These are phyloP conservation scores for Aspergillus caelatus DNA, from an alignment of 2,329 filamentous ascomycete genomes.

Conservation along the genomic window DNA sequence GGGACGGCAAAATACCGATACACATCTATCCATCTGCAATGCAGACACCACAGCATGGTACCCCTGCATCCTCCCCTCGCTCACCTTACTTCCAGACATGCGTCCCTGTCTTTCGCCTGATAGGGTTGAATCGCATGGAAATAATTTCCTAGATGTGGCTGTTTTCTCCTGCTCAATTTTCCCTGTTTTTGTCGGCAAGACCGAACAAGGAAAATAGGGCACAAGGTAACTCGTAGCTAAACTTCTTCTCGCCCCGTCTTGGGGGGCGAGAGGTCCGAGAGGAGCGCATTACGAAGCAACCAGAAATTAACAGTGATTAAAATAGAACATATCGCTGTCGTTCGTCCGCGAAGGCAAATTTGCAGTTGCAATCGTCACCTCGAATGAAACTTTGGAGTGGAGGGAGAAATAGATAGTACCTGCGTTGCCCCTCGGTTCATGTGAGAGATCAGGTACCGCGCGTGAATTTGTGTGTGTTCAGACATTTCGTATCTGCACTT, in stretches of 20 bases:
- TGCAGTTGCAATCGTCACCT: background rate
- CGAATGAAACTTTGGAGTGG: background rate
- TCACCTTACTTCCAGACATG: constrained; percentile 1
- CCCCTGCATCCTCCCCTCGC: constrained; percentile 3
- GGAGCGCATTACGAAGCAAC: constrained; percentile 10
- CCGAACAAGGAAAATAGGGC: background rate
- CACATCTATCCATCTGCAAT: background rate
- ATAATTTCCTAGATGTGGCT: background rate
- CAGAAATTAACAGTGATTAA: constrained; percentile 4
- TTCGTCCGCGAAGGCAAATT: background rate
- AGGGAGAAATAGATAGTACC: background rate
- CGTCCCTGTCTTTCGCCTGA: background rate
- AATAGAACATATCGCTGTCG: constrained; percentile 4
- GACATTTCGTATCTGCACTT: background rate
- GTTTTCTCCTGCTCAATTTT: background rate
- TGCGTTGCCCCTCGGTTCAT: constrained; percentile 13
- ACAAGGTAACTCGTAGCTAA: background rate
- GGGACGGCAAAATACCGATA: background rate
- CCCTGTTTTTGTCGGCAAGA: background rate
- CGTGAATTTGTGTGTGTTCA: background rate
- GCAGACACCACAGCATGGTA: constrained; percentile 1
- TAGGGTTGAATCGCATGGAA: background rate
- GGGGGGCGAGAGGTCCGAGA: background rate
- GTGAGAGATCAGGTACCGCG: constrained; percentile 10
- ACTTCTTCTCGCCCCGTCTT: constrained; percentile 1